A percentile compares a stretch with the other conserved stretches of the same genome.
These are phyloP conservation scores for Solanum phureja DNA, from an alignment of 257 asterid genomes.

Conservation along the genomic window DNA sequence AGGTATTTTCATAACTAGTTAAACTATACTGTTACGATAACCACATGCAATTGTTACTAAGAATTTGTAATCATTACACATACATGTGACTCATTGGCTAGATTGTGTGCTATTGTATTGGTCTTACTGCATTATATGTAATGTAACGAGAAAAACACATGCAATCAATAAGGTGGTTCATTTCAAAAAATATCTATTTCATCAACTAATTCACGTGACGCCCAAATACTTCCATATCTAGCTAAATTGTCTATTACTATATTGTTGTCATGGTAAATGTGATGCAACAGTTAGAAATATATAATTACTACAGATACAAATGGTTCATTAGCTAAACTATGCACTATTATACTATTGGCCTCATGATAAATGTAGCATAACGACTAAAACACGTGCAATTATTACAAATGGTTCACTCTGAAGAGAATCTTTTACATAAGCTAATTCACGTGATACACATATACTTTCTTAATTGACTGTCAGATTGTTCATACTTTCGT, in stretches of 20 bases:
- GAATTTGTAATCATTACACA: too few relatives aligned
- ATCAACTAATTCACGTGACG: not conserved
- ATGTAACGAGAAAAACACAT: not conserved
- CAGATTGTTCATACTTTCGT: not conserved
- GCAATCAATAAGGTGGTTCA: not conserved
- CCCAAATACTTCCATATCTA: not conserved
- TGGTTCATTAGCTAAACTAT: not conserved
- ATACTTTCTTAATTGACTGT: not conserved
- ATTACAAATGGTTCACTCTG: not conserved
- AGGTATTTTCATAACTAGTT: not conserved
- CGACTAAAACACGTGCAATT: not conserved
- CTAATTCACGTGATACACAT: not conserved
- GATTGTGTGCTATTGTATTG: not conserved
- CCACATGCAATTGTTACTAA: too few relatives aligned
- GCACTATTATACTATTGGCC: not conserved
- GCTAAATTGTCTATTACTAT: not conserved
- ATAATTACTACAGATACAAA: not conserved
- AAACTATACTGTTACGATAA: not conserved
- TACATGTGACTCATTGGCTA: not conserved
- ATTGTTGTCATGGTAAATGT: not conserved
- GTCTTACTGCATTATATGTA: not conserved
- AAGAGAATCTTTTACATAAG: not conserved
- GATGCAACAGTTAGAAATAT: not conserved
- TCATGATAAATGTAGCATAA: not conserved
- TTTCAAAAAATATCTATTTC: not conserved